Base-by-base conservation (phyloP, 1,139 yeast species). In the Hansenula sp. region DNA sequence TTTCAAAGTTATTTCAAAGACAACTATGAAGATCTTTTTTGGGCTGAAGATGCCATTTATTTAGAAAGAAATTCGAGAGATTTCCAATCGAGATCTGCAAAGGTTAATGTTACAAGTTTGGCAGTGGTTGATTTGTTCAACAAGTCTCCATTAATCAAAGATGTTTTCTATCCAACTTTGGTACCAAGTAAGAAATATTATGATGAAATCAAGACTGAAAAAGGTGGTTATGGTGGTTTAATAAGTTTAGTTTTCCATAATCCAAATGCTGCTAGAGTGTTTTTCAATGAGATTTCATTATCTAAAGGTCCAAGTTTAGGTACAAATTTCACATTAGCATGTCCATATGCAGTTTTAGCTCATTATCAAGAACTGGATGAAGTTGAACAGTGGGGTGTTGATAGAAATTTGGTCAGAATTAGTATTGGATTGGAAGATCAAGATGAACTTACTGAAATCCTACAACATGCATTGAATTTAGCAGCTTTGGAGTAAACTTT, bases 271-370 rank as follows among this genome's bases (percentile, higher is more conserved):
- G 96, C 96, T 0, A 73, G 74, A 37, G 70, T 69, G 27, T 93
- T 93, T 61, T 93, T 85, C 68, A 86, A 93, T 63, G 72, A 80
- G 3, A 76, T 87, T 40, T 72, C 77, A 41, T 68, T 91, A 46
- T 88, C 93, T 50, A 93, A 93, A 64, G 98, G 98, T 3, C 98
- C 98, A 4, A 86, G 96, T 16, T 73, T 93, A 54, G 98, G 98
- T 5, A 90, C 98, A 0, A 93, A 89, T 63, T 89, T 90, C 68
- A 89, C 98, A 0, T 71, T 91, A 56, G 91, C 89, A 5, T 89
- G 96, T 59, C 98, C 98, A 9, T 93, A 93, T 64, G 78, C 96
- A 4, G 77, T 93, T 40, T 72, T 93, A 49, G 97, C 97, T 0
- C 97, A 93, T 63, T 91, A 81, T 61, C 74, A 71, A 41, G 98